Conservation (phyloP, 352 stramenopile genomes). For the Phytophthora cactorum region DNA sequence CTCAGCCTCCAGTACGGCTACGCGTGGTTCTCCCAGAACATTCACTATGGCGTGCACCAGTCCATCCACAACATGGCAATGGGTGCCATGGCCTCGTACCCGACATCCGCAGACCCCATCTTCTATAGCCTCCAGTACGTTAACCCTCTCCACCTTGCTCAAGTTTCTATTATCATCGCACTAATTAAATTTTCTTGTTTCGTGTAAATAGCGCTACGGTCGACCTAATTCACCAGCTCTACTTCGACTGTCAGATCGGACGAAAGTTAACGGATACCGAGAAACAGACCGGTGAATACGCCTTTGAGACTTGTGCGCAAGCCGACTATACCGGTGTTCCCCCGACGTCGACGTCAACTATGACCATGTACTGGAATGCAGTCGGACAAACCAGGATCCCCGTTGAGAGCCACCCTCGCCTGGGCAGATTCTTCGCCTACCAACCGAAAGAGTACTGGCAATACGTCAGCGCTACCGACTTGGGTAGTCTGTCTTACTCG, state of each 20-base stretch:
- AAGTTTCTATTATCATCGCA: not conserved
- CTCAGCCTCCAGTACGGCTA: conserved; percentile 57
- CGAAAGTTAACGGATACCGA: conserved; percentile 52
- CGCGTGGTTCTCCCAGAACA: conserved; percentile 55
- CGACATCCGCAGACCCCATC: conserved; percentile 63
- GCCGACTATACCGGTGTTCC: conserved; percentile 23
- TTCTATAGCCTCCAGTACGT: conserved; percentile 85
- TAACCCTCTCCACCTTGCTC: not conserved
- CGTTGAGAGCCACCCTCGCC: conserved; percentile 50
- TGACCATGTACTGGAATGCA: conserved; percentile 57
- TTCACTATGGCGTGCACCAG: conserved; percentile 68
- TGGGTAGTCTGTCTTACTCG: conserved; percentile 66
- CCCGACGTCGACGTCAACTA: conserved; percentile 46
- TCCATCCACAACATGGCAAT: conserved; percentile 69
- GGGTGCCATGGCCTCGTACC: conserved; percentile 54
- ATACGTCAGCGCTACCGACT: conserved; percentile 54
- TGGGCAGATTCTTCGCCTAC: conserved; percentile 55
- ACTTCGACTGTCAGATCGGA: conserved; percentile 71
- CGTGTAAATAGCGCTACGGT: conserved; percentile 47
- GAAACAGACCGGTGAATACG: conserved; percentile 58
- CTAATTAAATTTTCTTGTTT: conserved; percentile 1
- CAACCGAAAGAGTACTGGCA: conserved; percentile 70
- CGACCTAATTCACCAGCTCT: conserved; percentile 72
- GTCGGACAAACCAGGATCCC: conserved; percentile 26
- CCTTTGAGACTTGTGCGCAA: conserved; percentile 50